Base-by-base conservation (phyloP, 148 eudicot genomes). In the Hydrangea macrophylla region DNA sequence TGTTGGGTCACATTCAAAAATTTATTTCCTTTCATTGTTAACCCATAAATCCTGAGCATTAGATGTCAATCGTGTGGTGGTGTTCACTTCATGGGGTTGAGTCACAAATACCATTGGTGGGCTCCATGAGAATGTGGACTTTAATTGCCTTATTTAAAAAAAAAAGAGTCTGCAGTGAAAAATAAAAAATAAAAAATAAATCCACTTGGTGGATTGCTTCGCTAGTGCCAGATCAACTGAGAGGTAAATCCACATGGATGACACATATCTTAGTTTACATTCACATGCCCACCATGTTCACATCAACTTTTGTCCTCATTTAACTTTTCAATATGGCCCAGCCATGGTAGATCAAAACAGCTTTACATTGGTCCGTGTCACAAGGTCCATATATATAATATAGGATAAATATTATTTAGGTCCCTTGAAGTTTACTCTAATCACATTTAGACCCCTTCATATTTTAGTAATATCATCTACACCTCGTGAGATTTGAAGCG, bases 211-310 rank as follows among this genome's bases (percentile, higher is more conserved):
- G 58, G 63, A 54, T 71, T 33, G 71, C 60, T 80, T 72, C 58
- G 64, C 64, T 65, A 58, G 33, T 64, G 82, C 64, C 81, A 76
- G 77, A 77, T 71, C 62, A 76, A 79, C 33, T 32, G 58, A 73
- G 42, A 70, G 79, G 72, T 78, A 56, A 72, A 75, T 66, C 55
- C 86, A 82, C 86, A 80, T 85, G 89, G 86, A 71, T 70, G 61
- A 80, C 86, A 84, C 84, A 82, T 81, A 76, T 74, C 54, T 62
- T 56, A 71, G 72, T 81, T 77, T 65, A 80, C 63, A 57, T 37
- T 69, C 90, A 85, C 90, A 85, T 85, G 90, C 74, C 76, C 50
- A 71, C 83, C 89, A 85, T 83, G 84, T 85, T 85, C 76, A 71
- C 60, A 53, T 78, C 56, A 75, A 55, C 72, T 76, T 74, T 70